Percentiles rank a stretch among this genome's conserved stretches.
phyloP scores from a whole-genome alignment of 202 grass and related monocot genomes.

The Musa balbisiana region DNA sequence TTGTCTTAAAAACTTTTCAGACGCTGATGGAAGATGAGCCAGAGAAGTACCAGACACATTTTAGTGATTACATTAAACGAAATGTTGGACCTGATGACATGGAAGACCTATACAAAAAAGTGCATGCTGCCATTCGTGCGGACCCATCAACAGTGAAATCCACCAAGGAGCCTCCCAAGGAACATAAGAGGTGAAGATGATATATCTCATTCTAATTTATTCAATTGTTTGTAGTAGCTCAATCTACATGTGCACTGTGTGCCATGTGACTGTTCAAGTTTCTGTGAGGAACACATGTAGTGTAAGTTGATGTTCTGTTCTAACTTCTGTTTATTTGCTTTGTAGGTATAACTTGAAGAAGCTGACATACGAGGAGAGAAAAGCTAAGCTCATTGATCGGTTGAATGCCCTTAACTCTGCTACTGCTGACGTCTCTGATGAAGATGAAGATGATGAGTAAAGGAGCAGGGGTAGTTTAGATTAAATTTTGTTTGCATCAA shows the following conservation, averaged over 20 bases:
- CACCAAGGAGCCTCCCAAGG: constrained; percentile 5
- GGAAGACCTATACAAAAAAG: constrained; percentile 14
- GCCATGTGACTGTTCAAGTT: too few relatives aligned
- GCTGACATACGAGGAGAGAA: constrained; percentile 1
- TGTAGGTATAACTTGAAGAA: constrained; percentile 4
- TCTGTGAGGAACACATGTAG: too few relatives aligned
- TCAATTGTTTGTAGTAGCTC: too few relatives aligned
- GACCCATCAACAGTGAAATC: neutral
- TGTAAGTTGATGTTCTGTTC: too few relatives aligned
- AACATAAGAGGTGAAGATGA: constrained; percentile 10
- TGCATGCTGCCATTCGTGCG: constrained; percentile 17
- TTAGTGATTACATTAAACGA: neutral
- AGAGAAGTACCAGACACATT: constrained; percentile 11
- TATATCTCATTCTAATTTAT: neutral
- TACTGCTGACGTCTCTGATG: neutral
- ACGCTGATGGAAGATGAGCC: constrained; percentile 7
- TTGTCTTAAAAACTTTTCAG: neutral
- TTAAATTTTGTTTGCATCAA: neutral
- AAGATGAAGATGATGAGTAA: neutral
- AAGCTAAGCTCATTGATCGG: neutral
- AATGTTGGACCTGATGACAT: constrained; percentile 3
- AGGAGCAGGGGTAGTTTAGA: neutral
- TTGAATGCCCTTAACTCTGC: constrained; percentile 6
- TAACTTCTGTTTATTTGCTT: neutral
- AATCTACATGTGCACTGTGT: too few relatives aligned